Base-by-base conservation (phyloP, 1,284 basidiomycete genomes). In the Ustanciosporium gigantosporum region DNA sequence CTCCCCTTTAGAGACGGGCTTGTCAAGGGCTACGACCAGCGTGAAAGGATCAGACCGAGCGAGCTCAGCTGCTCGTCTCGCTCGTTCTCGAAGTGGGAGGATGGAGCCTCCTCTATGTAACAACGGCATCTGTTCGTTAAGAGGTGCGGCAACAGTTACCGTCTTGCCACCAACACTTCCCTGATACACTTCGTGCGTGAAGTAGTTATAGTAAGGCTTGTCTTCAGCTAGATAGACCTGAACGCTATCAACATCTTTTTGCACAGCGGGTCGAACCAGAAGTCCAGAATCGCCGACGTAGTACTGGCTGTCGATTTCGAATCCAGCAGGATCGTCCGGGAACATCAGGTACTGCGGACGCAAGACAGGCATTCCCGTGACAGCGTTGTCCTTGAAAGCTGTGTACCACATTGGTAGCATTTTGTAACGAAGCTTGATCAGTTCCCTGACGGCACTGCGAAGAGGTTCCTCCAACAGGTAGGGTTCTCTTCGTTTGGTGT, bases 391-490 rank as follows among this genome's bases (percentile, higher is more conserved):
- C 52, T 74, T 74, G 85, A 98, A 97, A 1, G 91, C 90, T 17
- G 91, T 97, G 79, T 98, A 98, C 93, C 94, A 97, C 15, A 92
- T 83, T 0, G 92, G 91, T 24, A 98, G 81, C 80, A 97, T 83
- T 48, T 84, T 83, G 80, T 98, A 98, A 35, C 95, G 83, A 56
- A 97, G 81, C 25, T 88, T 84, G 46, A 99, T 82, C 37, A 88
- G 83, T 61, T 90, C 86, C 25, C 88, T 84, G 24, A 97, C 80
- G 34, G 91, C 87, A 27, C 85, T 82, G 80, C 88, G 88, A 80
- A 89, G 87, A 0, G 92, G 91, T 73, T 95, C 88, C 15, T 91
- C 90, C 43, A 90, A 84, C 0, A 98, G 83, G 82, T 88, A 98
- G 0, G 94, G 94, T 79, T 99, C 95, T 37, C 94, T 86, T 32